Conservation (phyloP, 2,329 filamentous ascomycete genomes). For the Neofusicoccum parvum region DNA sequence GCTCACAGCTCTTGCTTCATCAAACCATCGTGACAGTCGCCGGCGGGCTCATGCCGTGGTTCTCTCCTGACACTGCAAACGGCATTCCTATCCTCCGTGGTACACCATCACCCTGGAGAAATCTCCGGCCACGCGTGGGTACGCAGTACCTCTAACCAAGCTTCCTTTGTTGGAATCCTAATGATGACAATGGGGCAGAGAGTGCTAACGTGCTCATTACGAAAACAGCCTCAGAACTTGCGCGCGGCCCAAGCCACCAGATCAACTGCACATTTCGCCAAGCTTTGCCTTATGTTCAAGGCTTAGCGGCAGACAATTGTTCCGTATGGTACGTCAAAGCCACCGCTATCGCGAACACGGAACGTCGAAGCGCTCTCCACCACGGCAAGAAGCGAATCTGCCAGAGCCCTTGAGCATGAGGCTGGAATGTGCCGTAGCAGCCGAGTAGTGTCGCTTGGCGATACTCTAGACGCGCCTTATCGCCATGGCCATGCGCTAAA, state of each 20-base stretch:
- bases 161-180: not conserved
- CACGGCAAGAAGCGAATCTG: too few species aligned
- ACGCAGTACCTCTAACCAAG: not conserved
- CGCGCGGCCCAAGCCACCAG: not conserved
- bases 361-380: not conserved
- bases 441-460: not conserved
- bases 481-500: not conserved
- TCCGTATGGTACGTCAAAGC: not conserved
- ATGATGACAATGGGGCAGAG: not conserved
- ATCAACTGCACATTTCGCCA: not conserved
- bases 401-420: not conserved
- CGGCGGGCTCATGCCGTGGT: not conserved
- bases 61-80: not conserved
- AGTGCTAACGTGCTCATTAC: not conserved
- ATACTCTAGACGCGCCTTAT: not conserved
- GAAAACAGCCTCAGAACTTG: not conserved
- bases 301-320: not conserved
- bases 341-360: not conserved
- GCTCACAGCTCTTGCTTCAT: not conserved
- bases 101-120: not conserved
- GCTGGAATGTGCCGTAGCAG: not conserved
- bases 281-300: not conserved
- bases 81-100: not conserved
- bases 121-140: not conserved
- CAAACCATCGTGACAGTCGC: not conserved